Evolutionary conservation across 306 rosid genomes (phyloP).

Genomic region (Adenanthera pavonina): DNA sequence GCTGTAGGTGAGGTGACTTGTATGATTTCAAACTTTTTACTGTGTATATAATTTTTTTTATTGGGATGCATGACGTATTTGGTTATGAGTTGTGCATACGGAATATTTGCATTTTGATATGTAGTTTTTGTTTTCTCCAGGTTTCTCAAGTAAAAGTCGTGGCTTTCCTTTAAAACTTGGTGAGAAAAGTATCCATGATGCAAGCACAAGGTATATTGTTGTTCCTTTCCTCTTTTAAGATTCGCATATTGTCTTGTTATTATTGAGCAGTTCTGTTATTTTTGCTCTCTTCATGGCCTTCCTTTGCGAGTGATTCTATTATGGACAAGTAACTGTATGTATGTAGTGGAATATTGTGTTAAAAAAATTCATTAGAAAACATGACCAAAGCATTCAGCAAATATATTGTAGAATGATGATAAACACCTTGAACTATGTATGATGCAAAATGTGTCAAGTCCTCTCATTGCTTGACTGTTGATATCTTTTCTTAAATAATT

Average conservation of each 20-base stretch:
- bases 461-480: neutral
- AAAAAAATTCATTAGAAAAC: slow-evolving; percentile 9
- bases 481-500: slow-evolving; percentile 9
- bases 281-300: slow-evolving; percentile 18
- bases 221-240: slow-evolving; percentile 33
- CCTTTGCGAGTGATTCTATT: slow-evolving; percentile 6
- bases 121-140: slow-evolving; percentile 52
- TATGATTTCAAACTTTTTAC: slow-evolving; percentile 18
- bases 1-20: neutral
- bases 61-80: neutral
- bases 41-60: neutral
- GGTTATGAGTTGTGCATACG: neutral
- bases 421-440: slow-evolving; percentile 1
- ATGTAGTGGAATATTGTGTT: slow-evolving; percentile 22
- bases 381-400: slow-evolving; percentile 14
- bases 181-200: slow-evolving; percentile 55
- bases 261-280: slow-evolving; percentile 15
- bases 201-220: slow-evolving; percentile 64
- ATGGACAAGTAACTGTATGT: slow-evolving; percentile 9
- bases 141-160: slow-evolving; percentile 62
- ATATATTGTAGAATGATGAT: slow-evolving; percentile 15
- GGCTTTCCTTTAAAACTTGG: slow-evolving; percentile 56
- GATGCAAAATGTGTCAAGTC: neutral
- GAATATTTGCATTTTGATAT: slow-evolving; percentile 31
- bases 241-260: slow-evolving; percentile 10